Percentiles rank a stretch among this genome's conserved stretches.
These are phyloP conservation scores for Ganoderma multipileum DNA, from an alignment of 1,284 basidiomycete species.

Conservation along the genomic window DNA sequence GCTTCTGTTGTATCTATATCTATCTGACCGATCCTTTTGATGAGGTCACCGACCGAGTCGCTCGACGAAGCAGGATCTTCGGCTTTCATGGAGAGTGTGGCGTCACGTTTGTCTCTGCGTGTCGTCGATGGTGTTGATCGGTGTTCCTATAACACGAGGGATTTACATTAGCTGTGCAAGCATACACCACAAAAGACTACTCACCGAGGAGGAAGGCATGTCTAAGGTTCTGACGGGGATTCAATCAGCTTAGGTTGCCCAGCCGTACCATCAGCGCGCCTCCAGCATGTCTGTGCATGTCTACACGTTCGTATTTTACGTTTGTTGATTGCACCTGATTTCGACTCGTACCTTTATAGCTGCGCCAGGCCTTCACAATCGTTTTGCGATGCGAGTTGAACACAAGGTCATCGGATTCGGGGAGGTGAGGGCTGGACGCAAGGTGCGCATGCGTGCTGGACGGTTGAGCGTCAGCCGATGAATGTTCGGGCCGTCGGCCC, in stretches of 20 bases:
- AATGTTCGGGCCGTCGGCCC: no score
- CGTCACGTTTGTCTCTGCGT: constrained; percentile 1
- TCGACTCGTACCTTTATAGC: not conserved
- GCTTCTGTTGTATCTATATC: not conserved
- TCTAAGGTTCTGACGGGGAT: not conserved
- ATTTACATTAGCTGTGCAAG: not conserved
- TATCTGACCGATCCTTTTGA: not conserved
- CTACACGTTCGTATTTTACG: not conserved
- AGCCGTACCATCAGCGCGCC: not conserved
- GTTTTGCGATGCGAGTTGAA: no score
- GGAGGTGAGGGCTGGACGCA: not conserved
- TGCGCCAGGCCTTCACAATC: not conserved
- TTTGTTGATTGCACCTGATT: not conserved
- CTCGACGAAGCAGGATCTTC: not conserved
- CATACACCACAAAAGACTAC: not conserved
- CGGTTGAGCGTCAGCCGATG: no score
- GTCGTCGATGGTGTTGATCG: not conserved
- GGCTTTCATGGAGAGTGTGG: not conserved
- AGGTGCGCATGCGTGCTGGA: not conserved
- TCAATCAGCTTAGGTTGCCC: not conserved
- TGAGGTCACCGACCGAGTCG: not conserved
- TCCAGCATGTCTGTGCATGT: not conserved
- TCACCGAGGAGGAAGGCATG: not conserved
- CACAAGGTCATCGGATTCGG: not conserved
- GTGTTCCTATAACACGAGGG: not conserved